Evolutionary conservation across 129 eudicot genomes (phyloP), one percentile per base, ranked within the genome.

Genomic region (Pseudognaphalium luteoalbum): DNA sequence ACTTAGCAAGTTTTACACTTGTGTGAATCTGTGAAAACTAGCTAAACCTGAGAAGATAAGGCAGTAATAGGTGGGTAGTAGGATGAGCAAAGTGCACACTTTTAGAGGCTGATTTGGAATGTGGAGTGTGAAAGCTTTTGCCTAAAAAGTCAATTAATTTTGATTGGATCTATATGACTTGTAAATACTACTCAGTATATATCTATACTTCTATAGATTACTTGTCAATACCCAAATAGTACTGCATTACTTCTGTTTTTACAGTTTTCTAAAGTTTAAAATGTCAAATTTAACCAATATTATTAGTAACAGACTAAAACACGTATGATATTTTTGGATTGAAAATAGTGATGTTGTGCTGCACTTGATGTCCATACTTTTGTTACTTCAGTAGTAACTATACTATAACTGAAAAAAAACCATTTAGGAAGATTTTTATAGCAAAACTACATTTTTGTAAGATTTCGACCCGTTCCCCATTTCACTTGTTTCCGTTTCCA

Each of bases 41-140:
- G 83, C 68, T 80, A 73, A 80, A 57, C 66, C 74, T 76, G 81
- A 67, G 68, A 35, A 68, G 42, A 41, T 54, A 68, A 67, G 51
- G 67, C 73, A 72, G 74, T 39, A 41, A 68, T 56, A 73, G 78
- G 78, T 62, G 32, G 63, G 47, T 71, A 62, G 66, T 63, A 79
- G 82, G 82, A 79, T 79, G 82, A 79, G 73, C 78, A 50, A 71
- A 71, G 58, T 73, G 71, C 79, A 80, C 83, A 66, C 30, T 64
- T 75, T 59, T 67, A 69, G 77, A 81, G 81, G 30, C 85, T 63
- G 81, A 81, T 81, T 81, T 75, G 77, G 85, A 68, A 81, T 75
- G 81, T 81, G 81, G 81, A 81, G 50, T 81, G 81, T 70, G 78
- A 75, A 69, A 75, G 67, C 68, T 75, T 70, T 50, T 81, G 66